A percentile compares a stretch with the other conserved stretches of the same genome.
phyloP scores from a whole-genome alignment of 768 basidiomycete species.

The Amanita brunnescens region DNA sequence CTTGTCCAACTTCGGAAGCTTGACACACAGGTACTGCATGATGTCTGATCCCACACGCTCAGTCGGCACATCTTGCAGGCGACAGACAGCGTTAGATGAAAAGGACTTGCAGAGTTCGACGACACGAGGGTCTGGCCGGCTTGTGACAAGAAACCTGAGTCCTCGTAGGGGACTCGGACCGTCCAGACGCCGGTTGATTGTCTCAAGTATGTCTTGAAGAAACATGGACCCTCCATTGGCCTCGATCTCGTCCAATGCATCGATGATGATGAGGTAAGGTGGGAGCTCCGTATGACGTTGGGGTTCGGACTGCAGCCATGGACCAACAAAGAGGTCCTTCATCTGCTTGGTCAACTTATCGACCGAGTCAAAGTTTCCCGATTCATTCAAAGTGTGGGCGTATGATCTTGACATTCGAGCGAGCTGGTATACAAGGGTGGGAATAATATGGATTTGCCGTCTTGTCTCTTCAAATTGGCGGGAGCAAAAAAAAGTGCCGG shows the following conservation, averaged over 20 bases:
- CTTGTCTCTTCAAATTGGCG: conserved; percentile 17
- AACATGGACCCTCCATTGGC: conserved; percentile 10
- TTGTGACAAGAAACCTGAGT: conserved; percentile 17
- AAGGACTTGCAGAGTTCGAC: conserved; percentile 9
- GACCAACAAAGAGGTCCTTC: conserved; percentile 13
- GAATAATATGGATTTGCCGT: conserved; percentile 12
- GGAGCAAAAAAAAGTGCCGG: conserved; percentile 22
- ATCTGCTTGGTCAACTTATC: conserved; percentile 10
- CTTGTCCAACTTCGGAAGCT: neutral
- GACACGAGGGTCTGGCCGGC: conserved; percentile 13
- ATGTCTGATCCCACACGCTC: conserved; percentile 7
- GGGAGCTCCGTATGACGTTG: neutral
- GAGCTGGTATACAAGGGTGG: conserved; percentile 18
- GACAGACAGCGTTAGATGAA: conserved; percentile 7
- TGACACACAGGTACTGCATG: conserved; percentile 1
- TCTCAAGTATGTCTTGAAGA: conserved; percentile 11
- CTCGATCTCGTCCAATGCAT: conserved; percentile 19
- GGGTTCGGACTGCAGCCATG: conserved; percentile 12
- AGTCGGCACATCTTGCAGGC: conserved; percentile 9
- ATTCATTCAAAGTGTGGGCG: conserved; percentile 10
- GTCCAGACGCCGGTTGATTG: conserved; percentile 8
- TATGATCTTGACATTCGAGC: conserved; percentile 16
- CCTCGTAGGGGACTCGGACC: conserved; percentile 7
- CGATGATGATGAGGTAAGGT: conserved; percentile 15
- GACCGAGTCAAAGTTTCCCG: conserved; percentile 7